Evolutionary conservation across 2,329 filamentous ascomycete genomes (phyloP), one percentile per base, ranked within the genome.

Genomic region (Stagonosporopsis chrysanthemi): DNA sequence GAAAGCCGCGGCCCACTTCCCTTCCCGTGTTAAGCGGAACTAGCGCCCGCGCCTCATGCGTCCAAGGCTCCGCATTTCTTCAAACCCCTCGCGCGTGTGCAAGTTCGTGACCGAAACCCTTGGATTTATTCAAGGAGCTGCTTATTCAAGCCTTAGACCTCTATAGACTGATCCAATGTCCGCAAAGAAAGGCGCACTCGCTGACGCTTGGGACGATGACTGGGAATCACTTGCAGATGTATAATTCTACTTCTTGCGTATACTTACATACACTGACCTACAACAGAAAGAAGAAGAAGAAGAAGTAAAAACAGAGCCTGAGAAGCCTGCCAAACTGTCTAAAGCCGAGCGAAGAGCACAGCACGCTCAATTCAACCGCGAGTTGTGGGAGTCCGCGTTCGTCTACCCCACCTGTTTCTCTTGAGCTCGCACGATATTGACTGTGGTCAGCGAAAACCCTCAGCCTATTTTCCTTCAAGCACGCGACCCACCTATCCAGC

Each of bases 351-450:
- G 89, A 39, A 82, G 90, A 61, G 91, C 90, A 12, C 86, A 89
- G 73, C 94, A 98, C 75, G 86, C 85, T 26, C 92, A 97, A 74
- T 84, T 88, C 50, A 96, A 97, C 75, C 87, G 88, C 69, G 90
- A 90, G 75, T 79, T 97, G 53, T 97, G 94, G 94, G 87, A 95
- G 71, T 88, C 92, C 71, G 94, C 93, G 89, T 95, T 86, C 54
- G 86, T 69, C 26, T 26, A n/a, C 24, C 23, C 22, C 22, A 17
- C 28, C 15, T 22, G 6, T 29, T 28, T 5, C 14, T 15, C 15
- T 35, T n/a, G 11, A 24, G n/a, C 31, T 11, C 49, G 17, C 39
- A 22, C 42, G 24, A 38, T 44, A 58, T 65, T 73, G 52, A 73
- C 56, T 41, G 28, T 43, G 39, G 36, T 15, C 42, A 92, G 89